Percentiles rank a stretch among this genome's conserved stretches.
Evolutionary conservation across 192 early-diverging fungal genomes (phyloP).

Genomic region (Rhizophagus prolifer): DNA sequence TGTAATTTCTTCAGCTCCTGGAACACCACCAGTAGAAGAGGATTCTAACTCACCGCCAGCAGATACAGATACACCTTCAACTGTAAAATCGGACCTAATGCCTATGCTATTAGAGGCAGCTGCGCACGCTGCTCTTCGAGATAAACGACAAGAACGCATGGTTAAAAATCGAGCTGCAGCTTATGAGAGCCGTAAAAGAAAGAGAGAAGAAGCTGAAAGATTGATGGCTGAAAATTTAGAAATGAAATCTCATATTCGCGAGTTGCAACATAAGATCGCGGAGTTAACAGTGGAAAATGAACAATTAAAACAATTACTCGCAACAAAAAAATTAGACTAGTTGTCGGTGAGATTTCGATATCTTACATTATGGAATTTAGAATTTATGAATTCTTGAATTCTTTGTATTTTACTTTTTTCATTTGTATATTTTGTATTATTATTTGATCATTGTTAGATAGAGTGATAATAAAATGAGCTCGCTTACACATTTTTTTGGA

Average conservation of each 20-base stretch:
- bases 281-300: slow-evolving; percentile 13
- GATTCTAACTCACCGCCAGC: not conserved
- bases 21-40: not conserved
- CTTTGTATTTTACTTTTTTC: no score
- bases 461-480: no score
- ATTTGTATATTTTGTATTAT: no score
- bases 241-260: slow-evolving; percentile 5
- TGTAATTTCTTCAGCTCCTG: not conserved
- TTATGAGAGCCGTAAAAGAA: slow-evolving; percentile 28
- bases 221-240: slow-evolving; percentile 17
- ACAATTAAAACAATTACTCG: slow-evolving; percentile 2
- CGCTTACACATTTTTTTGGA: no score
- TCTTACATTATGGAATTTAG: no score
- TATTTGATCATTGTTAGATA: no score
- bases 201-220: slow-evolving; percentile 28
- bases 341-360: not conserved
- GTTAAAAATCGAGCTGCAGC: slow-evolving; percentile 30
- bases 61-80: slow-evolving; percentile 11
- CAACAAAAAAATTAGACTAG: slow-evolving; percentile 49
- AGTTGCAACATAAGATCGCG: slow-evolving; percentile 9
- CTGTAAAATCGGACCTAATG: slow-evolving; percentile 13
- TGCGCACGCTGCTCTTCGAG: slow-evolving; percentile 17
- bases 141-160: slow-evolving; percentile 29
- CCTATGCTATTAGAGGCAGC: slow-evolving; percentile 27
- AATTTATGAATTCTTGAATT: no score